Base-by-base conservation (phyloP, 2,329 filamentous ascomycete species). In the Colletotrichum cereale region DNA sequence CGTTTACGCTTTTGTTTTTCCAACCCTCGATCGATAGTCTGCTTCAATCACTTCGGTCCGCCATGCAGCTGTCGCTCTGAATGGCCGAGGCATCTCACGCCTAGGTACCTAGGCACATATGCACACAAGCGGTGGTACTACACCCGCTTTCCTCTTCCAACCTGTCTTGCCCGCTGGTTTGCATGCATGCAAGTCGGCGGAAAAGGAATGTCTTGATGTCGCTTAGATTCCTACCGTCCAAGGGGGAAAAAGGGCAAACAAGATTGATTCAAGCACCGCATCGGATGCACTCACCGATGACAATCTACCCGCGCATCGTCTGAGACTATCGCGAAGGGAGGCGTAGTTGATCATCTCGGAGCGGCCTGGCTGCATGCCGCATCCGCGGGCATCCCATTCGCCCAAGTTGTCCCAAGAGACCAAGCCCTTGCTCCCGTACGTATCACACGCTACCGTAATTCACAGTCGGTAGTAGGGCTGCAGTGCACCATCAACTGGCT, bases 391-490 rank as follows among this genome's bases (percentile, higher is more conserved):
- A 53, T 44, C 70, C 50, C 21, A 72, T 72, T 72, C 66, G 70
- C 34, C 50, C 44, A 40, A 18, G 24, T 31, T n/a, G 61, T 66
- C 48, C 70, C 66, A 34, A 40, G 21, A 36, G 24, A 47, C 53
- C 50, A 57, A 50, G 55, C 57, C 44, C 70, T 67, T 64, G 60
- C 60, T 62, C 42, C 52, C 21, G 47, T 29, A 24, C 47, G 58
- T 60, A 47, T 66, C 52, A 68, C 44, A 58, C 58, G 29, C 24
- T 48, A 58, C 60, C 58, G 55, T 63, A 36, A 58, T 68, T 57
- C 65, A 63, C 52, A 26, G 52, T 63, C 68, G 52, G 65, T 63
- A 72, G 47, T 71, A 72, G 61, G 70, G 70, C 70, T 72, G 70
- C 70, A 71, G 50, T 61, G 63, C 65, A 71, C 68, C 68, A 58